Evolutionary conservation across 2,329 filamentous ascomycete species (phyloP), one percentile per base, ranked within the genome.

Genomic region (Lasiodiplodia hormozganensis): DNA sequence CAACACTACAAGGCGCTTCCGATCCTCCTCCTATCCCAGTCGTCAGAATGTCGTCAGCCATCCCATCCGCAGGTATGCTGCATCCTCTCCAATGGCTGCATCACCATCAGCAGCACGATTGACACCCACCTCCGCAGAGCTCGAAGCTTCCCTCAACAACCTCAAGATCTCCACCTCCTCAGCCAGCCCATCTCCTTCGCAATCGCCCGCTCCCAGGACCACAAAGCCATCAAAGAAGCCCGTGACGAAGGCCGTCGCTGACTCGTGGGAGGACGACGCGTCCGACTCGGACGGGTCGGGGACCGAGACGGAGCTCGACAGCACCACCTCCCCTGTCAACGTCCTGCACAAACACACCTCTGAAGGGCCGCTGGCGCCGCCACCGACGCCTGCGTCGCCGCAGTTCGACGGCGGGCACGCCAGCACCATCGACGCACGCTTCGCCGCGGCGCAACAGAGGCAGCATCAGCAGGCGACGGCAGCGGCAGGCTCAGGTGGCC

Each of bases 231-330:
- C 65, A 69, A 36, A 75, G 77, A 81, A 81, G 70, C 72, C 74
- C 66, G 75, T 74, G 58, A 74, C 43, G 28, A 69, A 70, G 40
- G 16, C 58, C 21, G 82, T 91, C 23, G 87, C 85, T 65, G 92
- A 94, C 71, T 92, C 90, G 53, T 94, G 92, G 92, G 91, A 94
- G 80, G 90, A 96, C 74, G 92, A 92, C 68, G 84, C 86, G 21
- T 54, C 47, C 31, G 68, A 66, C 43, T 47, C 52, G 23, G 62
- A 58, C 12, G 68, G 76, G 56, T 69, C 69, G 64, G 70, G 71
- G 67, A 77, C 77, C 53, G 74, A 79, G 67, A 73, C 68, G n/a
- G 62, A 65, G 36, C 47, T 53, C 31, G 58, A 57, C 51, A 18
- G 51, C 36, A 68, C 76, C 64, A 25, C 70, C 36, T 67, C 72